Base-by-base conservation (phyloP, 257 asterid genomes). In the Paraleonurus japonicus region DNA sequence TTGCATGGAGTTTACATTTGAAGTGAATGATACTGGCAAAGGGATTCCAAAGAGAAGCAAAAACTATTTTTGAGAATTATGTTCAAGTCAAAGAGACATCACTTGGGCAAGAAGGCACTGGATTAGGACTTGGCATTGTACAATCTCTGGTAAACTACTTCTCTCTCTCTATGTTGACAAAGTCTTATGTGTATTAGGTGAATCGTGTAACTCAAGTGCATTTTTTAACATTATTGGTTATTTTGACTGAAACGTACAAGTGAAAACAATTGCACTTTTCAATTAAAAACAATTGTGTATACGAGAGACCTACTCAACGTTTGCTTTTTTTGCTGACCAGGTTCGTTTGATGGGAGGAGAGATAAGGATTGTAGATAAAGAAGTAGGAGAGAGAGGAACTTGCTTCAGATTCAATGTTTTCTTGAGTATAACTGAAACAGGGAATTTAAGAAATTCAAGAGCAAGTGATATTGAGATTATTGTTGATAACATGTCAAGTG, bases 291-390 rank as follows among this genome's bases (percentile, higher is more conserved):
- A n/a, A n/a, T n/a, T n/a, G n/a, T n/a, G n/a, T n/a, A n/a, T n/a
- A n/a, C n/a, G n/a, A n/a, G n/a, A n/a, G n/a, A n/a, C n/a, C n/a
- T n/a, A n/a, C n/a, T n/a, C n/a, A n/a, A n/a, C n/a, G n/a, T n/a
- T n/a, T n/a, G n/a, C n/a, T n/a, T 68, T 30, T 39, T 7, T 55
- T 61, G 57, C 1, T 22, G 0, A 3, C 4, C 54, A 88, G 95
- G 92, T 91, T 27, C 85, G 88, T 19, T 63, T 92, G 54, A 86
- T 89, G 92, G 96, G 95, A 1, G 98, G 96, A 45, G 95, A 89
- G 48, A 86, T 89, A 67, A 72, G 76, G 41, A 84, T 92, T 35
- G 73, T 84, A 48, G 92, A 89, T 43, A 89, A 88, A 62, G 86
- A 88, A 33, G 43, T 67, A 17, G 85, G 88, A 2, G 86, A 85